phyloP scores from a whole-genome alignment of 805 yeast genomes.

The Candida adriatica region DNA sequence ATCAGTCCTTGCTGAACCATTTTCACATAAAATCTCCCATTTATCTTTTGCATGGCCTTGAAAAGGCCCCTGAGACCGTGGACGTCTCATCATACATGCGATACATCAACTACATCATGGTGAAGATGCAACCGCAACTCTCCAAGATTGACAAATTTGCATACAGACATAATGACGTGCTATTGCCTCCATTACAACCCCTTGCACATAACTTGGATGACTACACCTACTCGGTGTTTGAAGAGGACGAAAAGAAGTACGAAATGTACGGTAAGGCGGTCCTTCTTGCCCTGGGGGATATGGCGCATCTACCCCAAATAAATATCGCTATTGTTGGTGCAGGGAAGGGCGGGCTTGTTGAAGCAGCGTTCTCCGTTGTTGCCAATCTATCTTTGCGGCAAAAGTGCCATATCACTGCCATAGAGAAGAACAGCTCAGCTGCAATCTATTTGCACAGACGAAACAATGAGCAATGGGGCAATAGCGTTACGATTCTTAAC shows the following conservation, averaged over 20 bases:
- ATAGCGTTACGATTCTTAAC: slow-evolving; percentile 41
- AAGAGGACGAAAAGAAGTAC: slow-evolving; percentile 65
- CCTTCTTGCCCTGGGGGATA: slow-evolving; percentile 20
- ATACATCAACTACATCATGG: slow-evolving; percentile 34
- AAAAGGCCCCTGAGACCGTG: slow-evolving; percentile 29
- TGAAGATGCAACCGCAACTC: slow-evolving; percentile 26
- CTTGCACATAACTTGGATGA: slow-evolving; percentile 48
- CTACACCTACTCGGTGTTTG: slow-evolving; percentile 62
- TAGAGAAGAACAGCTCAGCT: slow-evolving; percentile 71
- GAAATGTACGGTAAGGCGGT: slow-evolving; percentile 39
- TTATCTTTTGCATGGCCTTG: slow-evolving; percentile 49
- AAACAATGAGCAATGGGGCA: slow-evolving; percentile 47
- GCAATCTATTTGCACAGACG: slow-evolving; percentile 40
- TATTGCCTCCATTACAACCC: slow-evolving; percentile 67
- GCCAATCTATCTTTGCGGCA: slow-evolving; percentile 21
- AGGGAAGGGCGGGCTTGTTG: slow-evolving; percentile 80
- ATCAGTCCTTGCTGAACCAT: slow-evolving; percentile 41
- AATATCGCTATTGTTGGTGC: slow-evolving; percentile 71
- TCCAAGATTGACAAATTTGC: slow-evolving; percentile 28
- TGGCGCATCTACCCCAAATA: slow-evolving; percentile 16
- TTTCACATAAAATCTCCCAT: slow-evolving; percentile 35
- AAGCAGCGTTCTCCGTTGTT: slow-evolving; percentile 39
- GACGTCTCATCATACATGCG: slow-evolving; percentile 33
- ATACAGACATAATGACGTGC: slow-evolving; percentile 20
- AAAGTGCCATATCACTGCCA: slow-evolving; percentile 39